Evolutionary conservation across 1,284 basidiomycete genomes (phyloP).

Genomic region (Cryptococcus deneoformans): DNA sequence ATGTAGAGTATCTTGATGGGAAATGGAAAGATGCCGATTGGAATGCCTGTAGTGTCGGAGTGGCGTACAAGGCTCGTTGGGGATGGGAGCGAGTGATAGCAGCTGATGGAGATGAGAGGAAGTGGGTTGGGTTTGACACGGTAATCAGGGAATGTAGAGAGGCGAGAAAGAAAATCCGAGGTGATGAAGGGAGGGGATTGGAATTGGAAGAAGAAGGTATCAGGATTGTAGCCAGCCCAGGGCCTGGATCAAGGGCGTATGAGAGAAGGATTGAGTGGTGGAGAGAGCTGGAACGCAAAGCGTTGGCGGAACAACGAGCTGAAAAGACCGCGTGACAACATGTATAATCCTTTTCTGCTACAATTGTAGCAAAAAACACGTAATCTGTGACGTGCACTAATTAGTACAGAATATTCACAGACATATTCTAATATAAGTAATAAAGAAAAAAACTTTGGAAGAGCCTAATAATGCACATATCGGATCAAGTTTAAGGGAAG

Average conservation of each 20-base stretch:
- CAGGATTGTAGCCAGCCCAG: not conserved
- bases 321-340: not conserved
- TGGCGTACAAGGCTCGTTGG: constrained; percentile 48
- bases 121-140: constrained; percentile 22
- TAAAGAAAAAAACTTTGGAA: too few species aligned
- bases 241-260: not conserved
- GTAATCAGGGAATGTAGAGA: constrained; percentile 27
- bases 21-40: constrained; percentile 34
- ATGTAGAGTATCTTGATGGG: constrained; percentile 27
- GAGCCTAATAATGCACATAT: too few species aligned
- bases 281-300: not conserved
- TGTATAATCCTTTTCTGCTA: too few species aligned
- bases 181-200: not conserved
- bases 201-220: constrained; percentile 1
- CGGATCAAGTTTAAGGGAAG: too few species aligned
- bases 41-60: constrained; percentile 47
- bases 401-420: too few species aligned
- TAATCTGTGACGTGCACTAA: too few species aligned
- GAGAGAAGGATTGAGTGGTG: constrained; percentile 1
- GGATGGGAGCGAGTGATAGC: constrained; percentile 31
- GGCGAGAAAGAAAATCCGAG: constrained; percentile 8
- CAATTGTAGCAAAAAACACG: too few species aligned
- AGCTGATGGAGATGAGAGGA: constrained; percentile 5
- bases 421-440: too few species aligned
- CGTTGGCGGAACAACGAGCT: constrained; percentile 9